A percentile compares a stretch with the other conserved stretches of the same genome.
Conservation (phyloP, 2,329 filamentous ascomycete species). For the Triangularia verruculosa region DNA sequence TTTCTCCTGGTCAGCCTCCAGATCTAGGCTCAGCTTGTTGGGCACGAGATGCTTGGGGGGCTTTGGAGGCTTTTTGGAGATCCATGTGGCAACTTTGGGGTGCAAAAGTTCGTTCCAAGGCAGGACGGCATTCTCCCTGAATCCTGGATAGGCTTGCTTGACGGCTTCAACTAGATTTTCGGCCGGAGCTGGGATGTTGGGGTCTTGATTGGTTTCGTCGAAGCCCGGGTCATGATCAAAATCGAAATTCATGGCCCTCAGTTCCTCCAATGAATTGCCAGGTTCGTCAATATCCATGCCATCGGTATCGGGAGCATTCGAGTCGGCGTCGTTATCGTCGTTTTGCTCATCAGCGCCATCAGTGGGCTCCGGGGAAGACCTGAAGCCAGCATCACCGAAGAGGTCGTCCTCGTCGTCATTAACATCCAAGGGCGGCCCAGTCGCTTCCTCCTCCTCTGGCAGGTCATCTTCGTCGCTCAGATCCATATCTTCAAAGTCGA, state of each 20-base stretch:
- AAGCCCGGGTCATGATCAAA: slow-evolving; percentile 43
- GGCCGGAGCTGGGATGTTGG: slow-evolving; percentile 64
- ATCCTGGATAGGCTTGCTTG: slow-evolving; percentile 76
- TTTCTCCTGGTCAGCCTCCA: slow-evolving; percentile 83
- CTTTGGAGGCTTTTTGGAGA: slow-evolving; percentile 74
- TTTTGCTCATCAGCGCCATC: slow-evolving; percentile 16
- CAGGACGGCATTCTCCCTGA: slow-evolving; percentile 70
- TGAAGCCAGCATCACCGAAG: slow-evolving; percentile 53
- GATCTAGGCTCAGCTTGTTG: slow-evolving; percentile 83
- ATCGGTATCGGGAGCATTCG: slow-evolving; percentile 20
- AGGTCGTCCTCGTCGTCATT: slow-evolving; percentile 65
- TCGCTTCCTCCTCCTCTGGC: slow-evolving; percentile 68
- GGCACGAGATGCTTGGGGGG: slow-evolving; percentile 78
- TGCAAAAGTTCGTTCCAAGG: slow-evolving; percentile 82
- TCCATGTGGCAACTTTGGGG: slow-evolving; percentile 72
- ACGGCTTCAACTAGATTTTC: slow-evolving; percentile 74
- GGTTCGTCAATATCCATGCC: slow-evolving; percentile 32
- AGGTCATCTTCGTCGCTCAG: slow-evolving; percentile 84
- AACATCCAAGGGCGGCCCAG: slow-evolving; percentile 53
- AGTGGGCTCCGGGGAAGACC: slow-evolving; percentile 30
- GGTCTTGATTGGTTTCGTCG: slow-evolving; percentile 55
- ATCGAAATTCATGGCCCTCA: slow-evolving; percentile 42
- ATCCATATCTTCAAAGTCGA: slow-evolving; percentile 88
- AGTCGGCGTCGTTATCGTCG: slow-evolving; percentile 7
- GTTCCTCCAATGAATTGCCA: slow-evolving; percentile 39